phyloP scores from a whole-genome alignment of 2,329 filamentous ascomycete genomes.

The Aureobasidium sp. region DNA sequence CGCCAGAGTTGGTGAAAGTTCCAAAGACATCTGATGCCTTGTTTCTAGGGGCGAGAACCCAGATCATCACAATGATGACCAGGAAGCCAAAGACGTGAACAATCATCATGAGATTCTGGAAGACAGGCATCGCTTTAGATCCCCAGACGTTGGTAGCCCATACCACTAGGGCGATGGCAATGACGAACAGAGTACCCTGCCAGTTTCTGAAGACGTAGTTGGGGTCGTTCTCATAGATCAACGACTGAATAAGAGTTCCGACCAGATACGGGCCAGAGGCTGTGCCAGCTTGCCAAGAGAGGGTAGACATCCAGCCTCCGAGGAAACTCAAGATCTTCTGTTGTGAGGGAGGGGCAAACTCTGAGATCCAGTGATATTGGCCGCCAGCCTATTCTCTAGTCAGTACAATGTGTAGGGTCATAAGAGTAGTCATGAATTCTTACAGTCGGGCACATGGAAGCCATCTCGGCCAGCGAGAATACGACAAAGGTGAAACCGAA shows the following conservation, averaged over 20 bases:
- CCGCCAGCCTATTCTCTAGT: slow-evolving; percentile 19
- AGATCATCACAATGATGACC: slow-evolving; percentile 41
- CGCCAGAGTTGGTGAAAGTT: slow-evolving; percentile 39
- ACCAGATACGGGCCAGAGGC: slow-evolving; percentile 30
- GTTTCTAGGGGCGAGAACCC: slow-evolving; percentile 34
- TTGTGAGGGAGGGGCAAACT: slow-evolving; percentile 15
- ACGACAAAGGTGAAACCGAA: slow-evolving; percentile 21
- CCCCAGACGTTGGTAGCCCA: slow-evolving; percentile 35
- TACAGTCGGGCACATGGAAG: slow-evolving; percentile 24
- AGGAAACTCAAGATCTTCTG: slow-evolving; percentile 19
- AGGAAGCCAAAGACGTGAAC: slow-evolving; percentile 47
- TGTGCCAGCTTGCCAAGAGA: slow-evolving; percentile 30
- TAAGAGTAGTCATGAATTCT: background rate
- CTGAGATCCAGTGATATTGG: slow-evolving; percentile 20
- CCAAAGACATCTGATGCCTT: slow-evolving; percentile 38
- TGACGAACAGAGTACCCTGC: slow-evolving; percentile 44
- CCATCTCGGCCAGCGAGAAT: slow-evolving; percentile 28
- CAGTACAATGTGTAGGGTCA: background rate
- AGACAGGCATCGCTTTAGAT: slow-evolving; percentile 28
- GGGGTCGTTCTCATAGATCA: slow-evolving; percentile 28
- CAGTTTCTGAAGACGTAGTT: slow-evolving; percentile 28
- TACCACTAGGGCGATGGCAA: slow-evolving; percentile 39
- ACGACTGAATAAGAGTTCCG: slow-evolving; percentile 29
- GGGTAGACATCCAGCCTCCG: slow-evolving; percentile 30
- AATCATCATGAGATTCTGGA: slow-evolving; percentile 32